These are phyloP conservation scores for Phaffia tasmanica DNA, from an alignment of 768 basidiomycete genomes.

Conservation along the genomic window DNA sequence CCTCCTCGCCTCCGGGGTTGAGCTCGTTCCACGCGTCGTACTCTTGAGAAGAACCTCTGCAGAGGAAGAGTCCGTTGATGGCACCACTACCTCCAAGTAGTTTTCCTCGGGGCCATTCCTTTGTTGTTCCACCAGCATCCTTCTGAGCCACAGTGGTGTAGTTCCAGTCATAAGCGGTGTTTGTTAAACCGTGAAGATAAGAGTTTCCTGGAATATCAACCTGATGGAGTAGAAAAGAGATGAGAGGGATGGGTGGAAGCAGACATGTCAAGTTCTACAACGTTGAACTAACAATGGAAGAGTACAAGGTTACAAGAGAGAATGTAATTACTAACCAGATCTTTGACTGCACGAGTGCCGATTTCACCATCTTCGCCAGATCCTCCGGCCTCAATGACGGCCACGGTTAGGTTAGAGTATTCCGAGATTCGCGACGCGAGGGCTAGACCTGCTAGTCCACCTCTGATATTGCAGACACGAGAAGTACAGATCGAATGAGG, in stretches of 20 bases:
- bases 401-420: slow-evolving; percentile 24
- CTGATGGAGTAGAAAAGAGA: not conserved
- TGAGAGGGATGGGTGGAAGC: not conserved
- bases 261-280: not conserved
- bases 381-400: slow-evolving; percentile 25
- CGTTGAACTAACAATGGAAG: not conserved
- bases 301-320: not conserved
- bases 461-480: slow-evolving; percentile 1
- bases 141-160: slow-evolving; percentile 32
- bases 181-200: slow-evolving; percentile 23
- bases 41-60: slow-evolving; percentile 28
- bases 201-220: slow-evolving; percentile 26
- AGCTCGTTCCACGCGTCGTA: slow-evolving; percentile 43
- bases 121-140: slow-evolving; percentile 2
- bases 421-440: slow-evolving; percentile 21
- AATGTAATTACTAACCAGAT: not conserved
- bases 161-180: slow-evolving; percentile 17
- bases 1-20: slow-evolving; percentile 33
- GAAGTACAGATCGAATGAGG: not conserved
- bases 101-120: slow-evolving; percentile 43
- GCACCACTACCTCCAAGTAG: slow-evolving; percentile 59
- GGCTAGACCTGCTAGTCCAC: slow-evolving; percentile 24
- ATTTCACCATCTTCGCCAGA: slow-evolving; percentile 14
- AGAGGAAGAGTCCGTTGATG: slow-evolving; percentile 57
- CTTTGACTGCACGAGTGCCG: not conserved